phyloP scores from a whole-genome alignment of 2,329 filamentous ascomycete species.

The Colletotrichum limetticola region DNA sequence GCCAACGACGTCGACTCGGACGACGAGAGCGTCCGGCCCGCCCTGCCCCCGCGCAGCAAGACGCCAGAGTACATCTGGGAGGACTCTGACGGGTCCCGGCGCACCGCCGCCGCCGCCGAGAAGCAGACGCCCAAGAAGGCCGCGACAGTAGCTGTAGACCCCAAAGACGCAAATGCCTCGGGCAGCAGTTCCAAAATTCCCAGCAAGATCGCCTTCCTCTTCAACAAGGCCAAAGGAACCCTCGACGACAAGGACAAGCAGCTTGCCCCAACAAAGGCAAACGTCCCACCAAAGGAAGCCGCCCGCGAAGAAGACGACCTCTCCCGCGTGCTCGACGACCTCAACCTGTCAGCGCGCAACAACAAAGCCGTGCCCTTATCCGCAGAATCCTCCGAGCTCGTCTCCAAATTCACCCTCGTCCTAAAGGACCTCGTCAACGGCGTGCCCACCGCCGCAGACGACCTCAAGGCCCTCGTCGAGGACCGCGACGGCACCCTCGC shows the following conservation, averaged over 20 bases:
- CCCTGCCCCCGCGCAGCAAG: constrained; percentile 64
- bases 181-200: constrained; percentile 38
- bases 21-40: constrained; percentile 58
- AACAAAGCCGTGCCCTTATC: constrained; percentile 87
- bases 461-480: constrained; percentile 75
- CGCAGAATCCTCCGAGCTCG: constrained; percentile 83
- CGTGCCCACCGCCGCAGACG: constrained; percentile 91
- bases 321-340: constrained; percentile 79
- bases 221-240: constrained; percentile 41
- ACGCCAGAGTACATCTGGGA: constrained; percentile 62
- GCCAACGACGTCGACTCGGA: constrained; percentile 38
- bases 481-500: constrained; percentile 71
- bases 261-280: constrained; percentile 42
- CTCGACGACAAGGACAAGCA: constrained; percentile 51
- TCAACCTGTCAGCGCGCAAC: constrained; percentile 86
- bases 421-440: constrained; percentile 94
- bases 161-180: constrained; percentile 39
- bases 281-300: constrained; percentile 51
- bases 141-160: constrained; percentile 43
- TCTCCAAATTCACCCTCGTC: constrained; percentile 86
- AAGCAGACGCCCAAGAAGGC: constrained; percentile 26
- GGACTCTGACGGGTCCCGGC: constrained; percentile 40
- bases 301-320: constrained; percentile 76
- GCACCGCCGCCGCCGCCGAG: constrained; percentile 10
- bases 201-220: constrained; percentile 47